These are phyloP conservation scores for Apiotrichum gracile DNA, from an alignment of 1,284 basidiomycete genomes.

Conservation along the genomic window DNA sequence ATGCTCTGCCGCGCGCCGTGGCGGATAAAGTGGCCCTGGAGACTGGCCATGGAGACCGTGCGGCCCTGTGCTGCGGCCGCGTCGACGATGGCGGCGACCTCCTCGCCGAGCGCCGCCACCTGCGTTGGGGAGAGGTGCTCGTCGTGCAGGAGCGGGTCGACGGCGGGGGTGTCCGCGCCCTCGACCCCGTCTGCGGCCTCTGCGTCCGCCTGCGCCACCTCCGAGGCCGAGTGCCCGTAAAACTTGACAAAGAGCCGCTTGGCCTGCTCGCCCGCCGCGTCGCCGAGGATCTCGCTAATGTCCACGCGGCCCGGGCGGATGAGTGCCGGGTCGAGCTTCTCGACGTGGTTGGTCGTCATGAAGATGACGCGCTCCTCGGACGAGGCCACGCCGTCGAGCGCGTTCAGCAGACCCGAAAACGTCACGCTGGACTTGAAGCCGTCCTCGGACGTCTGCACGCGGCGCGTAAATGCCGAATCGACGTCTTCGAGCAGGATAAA, in stretches of 20 bases:
- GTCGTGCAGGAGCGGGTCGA: slow-evolving; percentile 6
- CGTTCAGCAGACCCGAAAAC: slow-evolving; percentile 95
- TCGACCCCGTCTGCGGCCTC: slow-evolving; percentile 6
- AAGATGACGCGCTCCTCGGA: slow-evolving; percentile 97
- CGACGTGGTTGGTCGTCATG: slow-evolving; percentile 96
- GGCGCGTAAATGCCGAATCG: slow-evolving; percentile 94
- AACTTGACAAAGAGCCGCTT: slow-evolving; percentile 74
- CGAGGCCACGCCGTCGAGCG: slow-evolving; percentile 93
- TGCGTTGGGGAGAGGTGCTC: slow-evolving; percentile 45
- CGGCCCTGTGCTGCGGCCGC: slow-evolving; percentile 53
- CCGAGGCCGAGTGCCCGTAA: slow-evolving; percentile 51
- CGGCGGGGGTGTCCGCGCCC: slow-evolving; percentile 2
- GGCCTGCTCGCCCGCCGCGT: slow-evolving; percentile 80
- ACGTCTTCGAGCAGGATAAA: slow-evolving; percentile 95
- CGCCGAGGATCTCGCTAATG: slow-evolving; percentile 74
- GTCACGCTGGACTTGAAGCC: slow-evolving; percentile 95
- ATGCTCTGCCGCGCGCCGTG: slow-evolving; percentile 62
- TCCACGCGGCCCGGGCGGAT: slow-evolving; percentile 95
- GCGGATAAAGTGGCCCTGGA: slow-evolving; percentile 89
- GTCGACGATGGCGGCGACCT: slow-evolving; percentile 55
- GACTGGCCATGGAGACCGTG: slow-evolving; percentile 81
- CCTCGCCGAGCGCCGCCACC: slow-evolving; percentile 51
- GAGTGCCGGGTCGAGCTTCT: slow-evolving; percentile 64
- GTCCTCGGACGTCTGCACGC: slow-evolving; percentile 80
- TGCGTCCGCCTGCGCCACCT: background rate